Base-by-base conservation (phyloP, 179 eudicot genomes). In the Gypsophila paniculata region DNA sequence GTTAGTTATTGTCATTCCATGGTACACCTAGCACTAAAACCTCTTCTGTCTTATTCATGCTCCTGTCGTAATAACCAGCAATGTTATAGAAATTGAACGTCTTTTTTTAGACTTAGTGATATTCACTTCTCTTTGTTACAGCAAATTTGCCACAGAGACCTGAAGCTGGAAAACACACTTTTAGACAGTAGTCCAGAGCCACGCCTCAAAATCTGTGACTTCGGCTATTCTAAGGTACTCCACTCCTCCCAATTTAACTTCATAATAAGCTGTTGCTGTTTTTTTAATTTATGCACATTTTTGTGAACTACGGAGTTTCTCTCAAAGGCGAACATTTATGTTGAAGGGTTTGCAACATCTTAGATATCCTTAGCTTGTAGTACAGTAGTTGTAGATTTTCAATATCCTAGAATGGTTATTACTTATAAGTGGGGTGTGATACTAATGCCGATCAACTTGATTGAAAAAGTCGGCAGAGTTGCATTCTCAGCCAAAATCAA, bases 91-190 rank as follows among this genome's bases (percentile, higher is more conserved):
- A 29, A 29, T 29, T 29, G 34, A 29, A 29, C 34, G 34, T 29
- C 34, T 29, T 29, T 29, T 29, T 29, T 29, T 29, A 4, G 34
- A 29, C 34, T 29, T 29, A 29, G 26, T 6, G 12, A 38, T 12
- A 39, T 36, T 34, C 25, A 9, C 19, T 48, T 34, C n/a, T 22
- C 34, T 22, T 67, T 32, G 59, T 12, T 86, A 84, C 85, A 90
- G 96, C 90, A 87, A 89, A 87, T 93, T 54, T 93, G 96, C 71
- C 98, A 93, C 55, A 82, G 98, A 74, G 98, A 93, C 65, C 85
- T 93, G 39, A 93, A 93, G 87, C 87, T 93, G 51, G 98, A 93
- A 80, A 93, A 93, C 75, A 93, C 95, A 26, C 87, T 93, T 7
- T 80, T 93, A 73, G 95, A 93, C 52, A 91, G 86, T 19, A 87